A percentile compares a stretch with the other conserved stretches of the same genome.
These are phyloP conservation scores for Solanum piurae DNA, from an alignment of 257 asterid species.

Conservation along the genomic window DNA sequence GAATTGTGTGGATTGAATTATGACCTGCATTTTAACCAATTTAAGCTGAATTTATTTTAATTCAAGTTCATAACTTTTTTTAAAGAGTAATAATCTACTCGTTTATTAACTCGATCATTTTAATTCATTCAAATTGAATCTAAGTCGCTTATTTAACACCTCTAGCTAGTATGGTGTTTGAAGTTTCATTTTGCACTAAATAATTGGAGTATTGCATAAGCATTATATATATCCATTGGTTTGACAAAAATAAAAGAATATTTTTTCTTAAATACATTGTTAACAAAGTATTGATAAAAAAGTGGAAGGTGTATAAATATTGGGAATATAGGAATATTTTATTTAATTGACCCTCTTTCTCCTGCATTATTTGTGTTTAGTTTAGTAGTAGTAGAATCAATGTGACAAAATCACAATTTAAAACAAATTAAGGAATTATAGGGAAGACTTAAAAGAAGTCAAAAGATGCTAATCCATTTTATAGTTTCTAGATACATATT, in stretches of 20 bases:
- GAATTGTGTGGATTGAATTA: no score
- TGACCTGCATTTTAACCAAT: background rate
- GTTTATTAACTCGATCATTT: background rate
- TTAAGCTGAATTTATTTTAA: no score
- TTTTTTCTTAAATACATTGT: background rate
- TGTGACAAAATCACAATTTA: background rate
- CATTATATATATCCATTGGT: background rate
- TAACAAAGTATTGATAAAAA: no score
- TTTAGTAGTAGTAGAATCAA: background rate
- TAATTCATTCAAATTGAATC: background rate
- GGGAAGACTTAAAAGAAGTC: background rate
- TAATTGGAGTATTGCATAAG: background rate
- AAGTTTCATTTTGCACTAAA: background rate
- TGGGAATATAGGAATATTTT: background rate
- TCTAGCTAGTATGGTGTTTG: background rate
- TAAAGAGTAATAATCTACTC: no score
- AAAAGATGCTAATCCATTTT: background rate
- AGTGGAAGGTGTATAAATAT: background rate
- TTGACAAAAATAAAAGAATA: background rate
- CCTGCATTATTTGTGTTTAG: background rate
- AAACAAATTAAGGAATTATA: background rate
- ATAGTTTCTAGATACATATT: no score
- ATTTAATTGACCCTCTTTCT: background rate
- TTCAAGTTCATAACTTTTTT: background rate
- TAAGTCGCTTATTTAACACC: background rate